Conservation (phyloP, 768 basidiomycete species). For the Austroboletus eburneus region DNA sequence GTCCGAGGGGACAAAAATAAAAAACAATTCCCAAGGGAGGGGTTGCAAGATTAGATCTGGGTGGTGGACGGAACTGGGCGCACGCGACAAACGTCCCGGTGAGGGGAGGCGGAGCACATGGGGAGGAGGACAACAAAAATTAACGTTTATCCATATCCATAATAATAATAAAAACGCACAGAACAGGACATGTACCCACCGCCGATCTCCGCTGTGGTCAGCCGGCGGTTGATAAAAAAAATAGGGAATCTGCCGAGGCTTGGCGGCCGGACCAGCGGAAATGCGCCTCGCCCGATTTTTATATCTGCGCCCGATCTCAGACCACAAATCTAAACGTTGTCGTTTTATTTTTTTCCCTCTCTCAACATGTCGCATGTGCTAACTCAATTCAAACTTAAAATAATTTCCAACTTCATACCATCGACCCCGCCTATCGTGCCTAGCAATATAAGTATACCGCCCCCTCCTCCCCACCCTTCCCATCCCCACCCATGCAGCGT, state of each 20-base stretch:
- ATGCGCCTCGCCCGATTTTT: background rate
- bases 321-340: constrained; percentile 11
- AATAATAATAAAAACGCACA: constrained; percentile 1
- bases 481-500: constrained; percentile 52
- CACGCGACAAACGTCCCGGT: too few species aligned
- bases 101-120: too few species aligned
- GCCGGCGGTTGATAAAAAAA: background rate
- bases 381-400: constrained; percentile 63
- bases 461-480: constrained; percentile 23
- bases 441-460: constrained; percentile 43
- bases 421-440: constrained; percentile 19
- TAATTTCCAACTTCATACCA: constrained; percentile 30
- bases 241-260: background rate
- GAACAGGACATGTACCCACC: constrained; percentile 1
- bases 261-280: constrained; percentile 20
- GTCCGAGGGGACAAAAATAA: constrained; percentile 23
- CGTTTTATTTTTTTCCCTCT: background rate
- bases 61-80: too few species aligned
- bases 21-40: constrained; percentile 17
- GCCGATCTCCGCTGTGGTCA: constrained; percentile 20
- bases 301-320: constrained; percentile 20
- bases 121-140: constrained; percentile 6
- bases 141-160: constrained; percentile 21
- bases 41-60: constrained; percentile 26
- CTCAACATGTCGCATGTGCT: constrained; percentile 21